phyloP scores from a whole-genome alignment of 2,329 filamentous ascomycete species.

The Penicillium freii region DNA sequence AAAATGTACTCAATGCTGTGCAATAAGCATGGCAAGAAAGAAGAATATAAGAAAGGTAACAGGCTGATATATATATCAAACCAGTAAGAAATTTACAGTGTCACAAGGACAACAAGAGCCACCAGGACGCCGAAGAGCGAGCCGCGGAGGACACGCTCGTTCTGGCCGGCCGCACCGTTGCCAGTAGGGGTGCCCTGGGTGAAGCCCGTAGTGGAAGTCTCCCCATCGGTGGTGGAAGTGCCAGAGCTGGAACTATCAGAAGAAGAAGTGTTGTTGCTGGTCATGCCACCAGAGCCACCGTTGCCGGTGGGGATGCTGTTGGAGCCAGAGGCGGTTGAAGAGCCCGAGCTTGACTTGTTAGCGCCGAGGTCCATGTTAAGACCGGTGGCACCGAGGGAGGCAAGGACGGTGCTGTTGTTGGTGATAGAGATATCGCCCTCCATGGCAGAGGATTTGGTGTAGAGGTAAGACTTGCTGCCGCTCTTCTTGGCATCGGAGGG shows the following conservation, averaged over 20 bases:
- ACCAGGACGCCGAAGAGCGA: constrained; percentile 50
- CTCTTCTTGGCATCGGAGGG: constrained; percentile 65
- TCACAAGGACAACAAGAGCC: constrained; percentile 46
- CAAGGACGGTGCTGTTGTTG: constrained; percentile 71
- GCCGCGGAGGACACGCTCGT: constrained; percentile 44
- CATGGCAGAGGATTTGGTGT: constrained; percentile 62
- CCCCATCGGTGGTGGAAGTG: constrained; percentile 14
- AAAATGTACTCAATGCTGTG: constrained; percentile 24
- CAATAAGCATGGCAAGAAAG: constrained; percentile 14
- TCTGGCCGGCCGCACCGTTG: constrained; percentile 34
- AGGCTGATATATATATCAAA: not conserved
- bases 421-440: constrained; percentile 77
- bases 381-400: constrained; percentile 77
- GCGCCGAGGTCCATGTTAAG: constrained; percentile 59
- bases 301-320: constrained; percentile 35
- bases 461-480: constrained; percentile 70
- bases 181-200: constrained; percentile 27
- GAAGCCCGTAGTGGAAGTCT: constrained; percentile 30
- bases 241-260: constrained; percentile 8
- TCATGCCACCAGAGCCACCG: constrained; percentile 31
- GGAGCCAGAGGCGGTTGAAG: constrained; percentile 13
- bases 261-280: constrained; percentile 9
- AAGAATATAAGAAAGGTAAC: constrained; percentile 9
- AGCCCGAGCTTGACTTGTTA: constrained; percentile 5
- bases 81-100: constrained; percentile 35